phyloP scores from a whole-genome alignment of 2,329 filamentous ascomycete species.

The Xylaria sp. region DNA sequence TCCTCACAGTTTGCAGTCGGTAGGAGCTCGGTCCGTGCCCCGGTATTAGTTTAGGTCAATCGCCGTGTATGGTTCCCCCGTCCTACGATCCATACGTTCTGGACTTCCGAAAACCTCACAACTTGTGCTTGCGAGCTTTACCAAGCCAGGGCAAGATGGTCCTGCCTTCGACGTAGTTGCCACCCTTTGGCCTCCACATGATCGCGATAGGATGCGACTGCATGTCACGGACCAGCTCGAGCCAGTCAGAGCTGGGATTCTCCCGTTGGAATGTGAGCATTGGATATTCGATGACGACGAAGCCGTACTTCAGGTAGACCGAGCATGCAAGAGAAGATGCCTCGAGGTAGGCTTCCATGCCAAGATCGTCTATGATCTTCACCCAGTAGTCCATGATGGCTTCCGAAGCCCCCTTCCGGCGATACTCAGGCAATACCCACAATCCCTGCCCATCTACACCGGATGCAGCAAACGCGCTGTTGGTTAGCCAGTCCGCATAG shows the following conservation, averaged over 20 bases:
- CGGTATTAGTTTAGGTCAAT: not conserved
- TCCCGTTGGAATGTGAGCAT: constrained; percentile 9
- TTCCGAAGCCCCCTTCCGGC: constrained; percentile 8
- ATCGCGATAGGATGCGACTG: constrained; percentile 15
- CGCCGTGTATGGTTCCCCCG: not conserved
- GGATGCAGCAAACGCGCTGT: not conserved
- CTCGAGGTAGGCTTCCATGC: constrained; percentile 15
- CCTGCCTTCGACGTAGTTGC: constrained; percentile 5
- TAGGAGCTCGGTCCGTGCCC: too few relatives aligned
- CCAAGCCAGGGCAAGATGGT: constrained; percentile 13
- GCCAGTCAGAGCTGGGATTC: constrained; percentile 10
- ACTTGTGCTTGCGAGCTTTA: not conserved
- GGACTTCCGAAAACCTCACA: not conserved
- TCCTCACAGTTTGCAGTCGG: too few relatives aligned
- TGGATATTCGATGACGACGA: constrained; percentile 7
- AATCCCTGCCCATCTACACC: constrained; percentile 3
- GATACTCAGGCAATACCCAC: constrained; percentile 18
- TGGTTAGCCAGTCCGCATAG: not conserved
- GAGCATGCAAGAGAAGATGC: constrained; percentile 2
- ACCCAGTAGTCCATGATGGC: constrained; percentile 6
- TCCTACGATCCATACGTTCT: not conserved
- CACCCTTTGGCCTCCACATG: constrained; percentile 16
- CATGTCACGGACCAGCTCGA: constrained; percentile 10
- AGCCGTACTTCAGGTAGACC: constrained; percentile 14
- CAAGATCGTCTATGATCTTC: not conserved